Conservation (phyloP, 2,329 filamentous ascomycete genomes). For the Elsinoe perseae region DNA sequence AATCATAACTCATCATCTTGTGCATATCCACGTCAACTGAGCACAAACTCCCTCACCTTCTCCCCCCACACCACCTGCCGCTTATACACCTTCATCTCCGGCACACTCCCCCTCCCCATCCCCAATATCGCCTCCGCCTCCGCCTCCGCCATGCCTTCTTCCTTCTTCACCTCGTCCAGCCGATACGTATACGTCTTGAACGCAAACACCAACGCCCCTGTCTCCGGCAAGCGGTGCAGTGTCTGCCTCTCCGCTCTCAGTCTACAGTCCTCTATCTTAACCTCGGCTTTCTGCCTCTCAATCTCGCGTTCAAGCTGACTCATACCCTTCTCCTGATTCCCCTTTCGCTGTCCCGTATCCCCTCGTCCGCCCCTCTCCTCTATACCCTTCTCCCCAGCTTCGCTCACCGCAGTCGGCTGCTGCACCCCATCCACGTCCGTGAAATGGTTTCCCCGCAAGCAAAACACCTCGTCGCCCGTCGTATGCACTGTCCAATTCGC, state of each 20-base stretch:
- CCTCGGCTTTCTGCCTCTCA: slow-evolving; percentile 25
- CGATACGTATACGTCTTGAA: slow-evolving; percentile 58
- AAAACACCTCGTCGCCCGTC: slow-evolving; percentile 33
- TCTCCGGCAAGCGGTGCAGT: slow-evolving; percentile 50
- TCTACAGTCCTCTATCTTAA: slow-evolving; percentile 35
- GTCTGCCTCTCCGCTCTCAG: slow-evolving; percentile 55
- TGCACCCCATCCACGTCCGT: slow-evolving; percentile 28
- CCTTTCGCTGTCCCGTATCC: background rate
- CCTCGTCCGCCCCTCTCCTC: slow-evolving; percentile 21
- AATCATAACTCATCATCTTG: background rate
- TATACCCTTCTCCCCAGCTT: slow-evolving; percentile 20
- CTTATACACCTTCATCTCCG: slow-evolving; percentile 54
- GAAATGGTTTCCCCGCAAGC: slow-evolving; percentile 38
- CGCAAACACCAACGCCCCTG: slow-evolving; percentile 50
- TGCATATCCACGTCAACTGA: slow-evolving; percentile 4
- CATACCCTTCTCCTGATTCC: background rate
- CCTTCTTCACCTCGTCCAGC: slow-evolving; percentile 45
- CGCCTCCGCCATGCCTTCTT: slow-evolving; percentile 48
- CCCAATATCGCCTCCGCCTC: slow-evolving; percentile 54
- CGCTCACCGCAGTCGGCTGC: slow-evolving; percentile 17
- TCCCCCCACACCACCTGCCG: slow-evolving; percentile 49
- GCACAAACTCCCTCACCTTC: slow-evolving; percentile 45
- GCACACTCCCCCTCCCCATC: slow-evolving; percentile 48
- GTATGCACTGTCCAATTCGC: slow-evolving; percentile 48
- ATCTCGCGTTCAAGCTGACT: slow-evolving; percentile 25